These are phyloP conservation scores for Closterium sp. DNA, from an alignment of 139 green algal genomes.

Conservation along the genomic window DNA sequence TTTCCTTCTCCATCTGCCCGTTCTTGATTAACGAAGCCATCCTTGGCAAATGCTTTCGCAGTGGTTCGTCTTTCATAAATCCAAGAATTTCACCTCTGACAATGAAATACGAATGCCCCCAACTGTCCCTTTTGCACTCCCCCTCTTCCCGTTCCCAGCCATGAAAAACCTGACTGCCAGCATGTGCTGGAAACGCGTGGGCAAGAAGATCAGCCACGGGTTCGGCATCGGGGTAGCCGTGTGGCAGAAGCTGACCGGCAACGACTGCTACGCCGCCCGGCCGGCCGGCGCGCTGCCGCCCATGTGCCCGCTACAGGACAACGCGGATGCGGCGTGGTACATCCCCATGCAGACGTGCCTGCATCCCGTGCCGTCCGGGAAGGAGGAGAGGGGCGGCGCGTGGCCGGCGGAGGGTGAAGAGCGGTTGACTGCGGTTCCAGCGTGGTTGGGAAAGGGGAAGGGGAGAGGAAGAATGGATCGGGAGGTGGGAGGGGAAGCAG, in stretches of 20 bases:
- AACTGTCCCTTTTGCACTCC: too few species aligned
- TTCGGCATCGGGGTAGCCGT: constrained; percentile 20
- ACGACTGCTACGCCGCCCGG: constrained; percentile 24
- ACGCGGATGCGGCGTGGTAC: constrained; percentile 41
- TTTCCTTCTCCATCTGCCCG: too few species aligned
- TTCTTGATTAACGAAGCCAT: too few species aligned
- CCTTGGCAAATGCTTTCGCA: too few species aligned
- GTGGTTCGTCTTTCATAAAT: too few species aligned
- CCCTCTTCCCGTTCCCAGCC: not conserved
- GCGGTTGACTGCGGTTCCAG: not conserved
- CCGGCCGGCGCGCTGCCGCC: not conserved
- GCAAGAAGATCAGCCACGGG: not conserved
- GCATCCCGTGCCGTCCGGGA: not conserved
- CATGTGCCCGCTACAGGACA: constrained; percentile 34
- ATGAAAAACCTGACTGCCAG: not conserved
- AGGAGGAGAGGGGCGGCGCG: not conserved
- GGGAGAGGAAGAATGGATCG: not conserved
- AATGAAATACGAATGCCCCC: too few species aligned
- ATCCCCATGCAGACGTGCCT: constrained; percentile 27
- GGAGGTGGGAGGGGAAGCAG: not conserved
- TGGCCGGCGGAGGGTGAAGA: constrained; percentile 14
- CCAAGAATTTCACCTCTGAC: too few species aligned
- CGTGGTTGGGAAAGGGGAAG: not conserved
- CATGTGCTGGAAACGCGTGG: constrained; percentile 37
- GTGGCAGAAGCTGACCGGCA: constrained; percentile 38